phyloP scores from a whole-genome alignment of 805 yeast species.

The Saccharomycopsis sp. region DNA sequence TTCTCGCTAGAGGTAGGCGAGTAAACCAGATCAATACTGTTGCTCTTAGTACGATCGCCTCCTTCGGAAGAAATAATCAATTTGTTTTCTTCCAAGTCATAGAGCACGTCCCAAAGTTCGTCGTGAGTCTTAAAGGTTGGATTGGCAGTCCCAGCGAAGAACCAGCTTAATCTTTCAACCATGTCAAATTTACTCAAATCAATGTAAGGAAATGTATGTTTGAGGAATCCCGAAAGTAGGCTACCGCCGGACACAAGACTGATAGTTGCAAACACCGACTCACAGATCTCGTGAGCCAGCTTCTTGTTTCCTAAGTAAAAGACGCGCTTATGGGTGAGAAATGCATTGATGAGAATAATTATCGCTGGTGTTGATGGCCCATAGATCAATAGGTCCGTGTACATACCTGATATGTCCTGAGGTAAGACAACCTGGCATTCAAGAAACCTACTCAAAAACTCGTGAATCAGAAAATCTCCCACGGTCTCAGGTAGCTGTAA shows the following conservation, averaged over 20 bases:
- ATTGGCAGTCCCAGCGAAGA: conserved; percentile 54
- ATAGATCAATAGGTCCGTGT: conserved; percentile 45
- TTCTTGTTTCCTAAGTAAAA: conserved; percentile 44
- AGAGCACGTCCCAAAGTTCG: conserved; percentile 48
- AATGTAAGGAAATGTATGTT: conserved; percentile 48
- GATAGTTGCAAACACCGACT: conserved; percentile 41
- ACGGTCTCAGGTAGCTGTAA: conserved; percentile 25
- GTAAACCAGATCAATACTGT: conserved; percentile 27
- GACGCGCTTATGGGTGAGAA: conserved; percentile 46
- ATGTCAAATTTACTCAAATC: conserved; percentile 50
- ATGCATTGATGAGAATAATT: conserved; percentile 43
- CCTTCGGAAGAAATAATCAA: conserved; percentile 25
- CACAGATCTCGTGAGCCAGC: conserved; percentile 44
- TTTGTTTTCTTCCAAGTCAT: conserved; percentile 41
- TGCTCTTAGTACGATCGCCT: background rate
- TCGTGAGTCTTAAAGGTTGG: conserved; percentile 52
- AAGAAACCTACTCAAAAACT: conserved; percentile 12
- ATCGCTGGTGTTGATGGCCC: conserved; percentile 51
- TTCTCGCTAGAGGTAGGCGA: conserved; percentile 22
- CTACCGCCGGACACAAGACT: conserved; percentile 41
- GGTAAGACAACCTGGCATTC: conserved; percentile 21
- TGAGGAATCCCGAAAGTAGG: conserved; percentile 40
- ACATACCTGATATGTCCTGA: conserved; percentile 11
- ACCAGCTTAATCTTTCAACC: conserved; percentile 41
- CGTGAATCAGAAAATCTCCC: conserved; percentile 19